Evolutionary conservation across 306 rosid genomes (phyloP).

Genomic region (Crotalaria pallida): DNA sequence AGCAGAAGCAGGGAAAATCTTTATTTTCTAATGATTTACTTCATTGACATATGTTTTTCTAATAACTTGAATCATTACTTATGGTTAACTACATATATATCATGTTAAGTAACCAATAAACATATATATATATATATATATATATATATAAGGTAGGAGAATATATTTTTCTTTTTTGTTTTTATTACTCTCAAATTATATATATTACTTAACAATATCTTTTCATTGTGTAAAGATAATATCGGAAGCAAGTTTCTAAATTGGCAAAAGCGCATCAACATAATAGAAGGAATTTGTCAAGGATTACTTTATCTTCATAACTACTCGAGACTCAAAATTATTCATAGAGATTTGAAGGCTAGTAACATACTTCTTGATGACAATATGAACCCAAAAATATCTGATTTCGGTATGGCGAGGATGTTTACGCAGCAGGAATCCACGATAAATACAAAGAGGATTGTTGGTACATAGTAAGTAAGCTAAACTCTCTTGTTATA

Average conservation of each 20-base stretch:
- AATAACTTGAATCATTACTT: no score
- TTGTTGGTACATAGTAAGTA: background rate
- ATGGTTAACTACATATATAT: no score
- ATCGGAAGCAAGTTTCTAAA: no score
- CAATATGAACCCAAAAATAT: constrained; percentile 8
- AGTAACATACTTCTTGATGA: constrained; percentile 19
- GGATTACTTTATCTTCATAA: constrained; percentile 6
- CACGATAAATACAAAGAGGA: background rate
- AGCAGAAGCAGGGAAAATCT: background rate
- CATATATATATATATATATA: no score
- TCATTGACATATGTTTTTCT: no score
- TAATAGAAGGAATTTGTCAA: constrained; percentile 3
- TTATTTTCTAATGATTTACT: no score
- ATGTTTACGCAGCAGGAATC: background rate
- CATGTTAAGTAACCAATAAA: no score
- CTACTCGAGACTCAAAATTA: background rate
- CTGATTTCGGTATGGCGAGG: background rate
- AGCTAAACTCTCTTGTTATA: background rate
- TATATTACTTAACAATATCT: no score
- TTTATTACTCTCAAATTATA: no score
- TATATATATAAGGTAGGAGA: no score
- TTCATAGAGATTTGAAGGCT: constrained; percentile 13
- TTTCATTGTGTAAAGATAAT: no score
- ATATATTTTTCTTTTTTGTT: no score
- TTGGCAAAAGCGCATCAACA: background rate